Evolutionary conservation across 257 asterid genomes (phyloP), one percentile per base, ranked within the genome.

Genomic region (Solanum gandarillasii): DNA sequence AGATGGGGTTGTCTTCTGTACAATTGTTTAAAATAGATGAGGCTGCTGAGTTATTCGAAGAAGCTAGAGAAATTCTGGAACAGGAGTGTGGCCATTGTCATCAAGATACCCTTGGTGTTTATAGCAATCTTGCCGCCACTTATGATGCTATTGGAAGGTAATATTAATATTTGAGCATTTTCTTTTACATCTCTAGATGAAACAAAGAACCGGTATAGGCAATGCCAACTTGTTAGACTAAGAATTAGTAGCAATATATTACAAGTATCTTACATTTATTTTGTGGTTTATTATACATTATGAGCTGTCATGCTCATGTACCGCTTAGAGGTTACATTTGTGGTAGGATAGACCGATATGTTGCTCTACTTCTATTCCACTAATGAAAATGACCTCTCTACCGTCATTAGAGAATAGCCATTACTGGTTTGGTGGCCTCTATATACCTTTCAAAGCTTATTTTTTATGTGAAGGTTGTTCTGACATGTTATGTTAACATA

Each of bases 11-110:
- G 34, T 76, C 58, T 83, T 94, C 94, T 67, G 98, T 96, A 13
- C 99, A 97, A 91, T 87, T 97, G 91, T 95, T 97, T 91, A 96
- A 94, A 92, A 97, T 97, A 78, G 98, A 95, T 25, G 99, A 97
- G 91, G 99, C 99, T 60, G 98, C 98, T 3, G 99, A 94, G 93
- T 91, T 97, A 91, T 97, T 97, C 89, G 99, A 97, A 93, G 99
- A 97, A 94, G 99, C 99, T 83, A 94, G 98, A 89, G 96, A 92
- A 91, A 95, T 95, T 88, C 93, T 95, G 87, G 99, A 97, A 89
- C 96, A 89, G 91, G 98, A 97, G 91, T 93, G 96, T 82, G 98
- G 99, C 48, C 98, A 31, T 76, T 76, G 34, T 12, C 83, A 38
- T 76, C 83, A 76, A 76, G 34, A 76, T 23, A 38, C 58, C 32